Evolutionary conservation across 139 green algal species (phyloP), one percentile per base, ranked within the genome.

Genomic region (Prasinococcaceae sp.): DNA sequence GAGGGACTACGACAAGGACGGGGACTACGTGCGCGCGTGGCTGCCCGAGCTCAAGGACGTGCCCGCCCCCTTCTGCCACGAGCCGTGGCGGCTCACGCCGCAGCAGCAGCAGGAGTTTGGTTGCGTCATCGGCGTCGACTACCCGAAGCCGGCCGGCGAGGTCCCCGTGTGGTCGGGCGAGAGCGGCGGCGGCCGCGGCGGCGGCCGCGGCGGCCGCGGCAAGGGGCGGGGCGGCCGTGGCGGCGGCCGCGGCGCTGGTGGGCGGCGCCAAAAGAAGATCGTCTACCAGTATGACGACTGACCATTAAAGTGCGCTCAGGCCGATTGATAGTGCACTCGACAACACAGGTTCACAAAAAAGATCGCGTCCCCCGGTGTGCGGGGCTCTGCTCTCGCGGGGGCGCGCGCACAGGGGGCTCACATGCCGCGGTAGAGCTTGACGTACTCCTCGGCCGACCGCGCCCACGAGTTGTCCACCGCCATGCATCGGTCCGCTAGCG

Each of bases 1-100:
- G 26, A 81, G 74, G 46, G 16, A 86, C 63, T 93, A 94, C 45
- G 85, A 94, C 51, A 48, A 63, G n/a, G 32, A 79, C 6, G 88
- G 88, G 2, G 69, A 84, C 10, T 96, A 96, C 70, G 74, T 94
- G 22, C 60, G 69, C 14, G 66, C 73, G 19, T 96, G 88, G 88
- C 41, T 89, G 6, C 88, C 88, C 5, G 88, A 96, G 76, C 72
- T 96, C 20, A 38, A 32, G 2, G 69, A 73, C 1, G 75, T 96
- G 43, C 77, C 85, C 0, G 30, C 59, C 0, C 23, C 38, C 16
- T 37, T 61, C 17, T 75, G 93, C 19, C 77, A 92, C 51, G 79
- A 90, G 65, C 88, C 88, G 14, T 85, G 76, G 69, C 50, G 59
- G 26, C 82, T 94, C 75, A 68, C 65, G 29, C 50, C 38, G 12